A percentile compares a stretch with the other conserved stretches of the same genome.
Conservation (phyloP, 345 rosid genomes). For the Syzygium aqueum region DNA sequence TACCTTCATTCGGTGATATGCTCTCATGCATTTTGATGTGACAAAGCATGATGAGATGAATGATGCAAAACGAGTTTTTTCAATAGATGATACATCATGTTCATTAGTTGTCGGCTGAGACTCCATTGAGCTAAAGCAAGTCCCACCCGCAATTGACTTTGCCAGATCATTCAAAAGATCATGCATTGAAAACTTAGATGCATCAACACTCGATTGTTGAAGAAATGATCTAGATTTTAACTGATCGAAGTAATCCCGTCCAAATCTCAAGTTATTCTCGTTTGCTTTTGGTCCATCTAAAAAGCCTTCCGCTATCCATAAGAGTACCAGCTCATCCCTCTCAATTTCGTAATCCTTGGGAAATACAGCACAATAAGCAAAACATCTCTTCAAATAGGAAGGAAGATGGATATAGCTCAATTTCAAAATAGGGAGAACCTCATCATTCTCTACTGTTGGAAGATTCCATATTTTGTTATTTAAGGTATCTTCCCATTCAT, state of each 20-base stretch:
- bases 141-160: not conserved
- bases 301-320: not conserved
- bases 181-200: not conserved
- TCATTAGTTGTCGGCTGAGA: not conserved
- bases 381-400: not conserved
- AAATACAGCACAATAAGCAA: not conserved
- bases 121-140: not conserved
- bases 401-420: not conserved
- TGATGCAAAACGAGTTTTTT: not conserved
- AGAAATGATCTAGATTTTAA: not conserved
- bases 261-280: accelerated
- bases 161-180: not conserved
- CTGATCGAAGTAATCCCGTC: not conserved
- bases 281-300: not conserved
- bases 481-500: not conserved
- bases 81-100: not conserved
- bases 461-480: not conserved
- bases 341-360: not conserved
- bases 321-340: not conserved
- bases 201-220: not conserved
- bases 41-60: not conserved
- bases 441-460: not conserved
- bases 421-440: not conserved
- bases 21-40: not conserved
- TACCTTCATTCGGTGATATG: not conserved